phyloP scores from a whole-genome alignment of 495 filamentous ascomycete species.

The Polyplosphaeria fusca region DNA sequence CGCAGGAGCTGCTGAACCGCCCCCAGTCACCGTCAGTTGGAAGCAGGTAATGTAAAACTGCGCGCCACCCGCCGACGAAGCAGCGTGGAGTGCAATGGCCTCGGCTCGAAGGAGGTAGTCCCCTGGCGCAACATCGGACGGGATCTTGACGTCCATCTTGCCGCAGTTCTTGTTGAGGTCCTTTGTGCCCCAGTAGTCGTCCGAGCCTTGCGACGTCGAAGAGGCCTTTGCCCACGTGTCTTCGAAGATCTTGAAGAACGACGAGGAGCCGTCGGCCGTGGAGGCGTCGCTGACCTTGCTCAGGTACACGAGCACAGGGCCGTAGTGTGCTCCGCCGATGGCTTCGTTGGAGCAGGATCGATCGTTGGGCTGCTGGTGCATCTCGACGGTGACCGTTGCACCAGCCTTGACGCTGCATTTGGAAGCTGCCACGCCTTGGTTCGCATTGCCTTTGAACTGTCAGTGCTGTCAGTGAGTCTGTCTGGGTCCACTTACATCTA shows the following conservation, averaged over 20 bases:
- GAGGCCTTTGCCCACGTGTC: conserved; percentile 52
- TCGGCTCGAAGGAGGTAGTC: conserved; percentile 34
- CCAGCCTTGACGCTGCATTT: conserved; percentile 45
- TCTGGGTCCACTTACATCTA: conserved; percentile 44
- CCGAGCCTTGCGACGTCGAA: conserved; percentile 36
- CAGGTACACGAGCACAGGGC: conserved; percentile 32
- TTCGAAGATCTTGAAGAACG: conserved; percentile 41
- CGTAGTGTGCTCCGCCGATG: conserved; percentile 31
- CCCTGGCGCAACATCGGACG: conserved; percentile 35
- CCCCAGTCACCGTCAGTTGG: conserved; percentile 56
- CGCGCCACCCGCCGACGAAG: conserved; percentile 40
- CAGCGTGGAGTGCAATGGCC: conserved; percentile 45
- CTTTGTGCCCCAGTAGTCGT: conserved; percentile 32
- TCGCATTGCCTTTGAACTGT: conserved; percentile 14
- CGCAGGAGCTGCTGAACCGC: conserved; percentile 48
- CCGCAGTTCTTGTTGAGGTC: conserved; percentile 24
- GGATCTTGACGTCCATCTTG: conserved; percentile 45
- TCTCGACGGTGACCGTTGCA: conserved; percentile 39
- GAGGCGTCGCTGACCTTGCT: conserved; percentile 22
- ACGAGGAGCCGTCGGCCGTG: conserved; percentile 12
- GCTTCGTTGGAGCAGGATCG: conserved; percentile 48
- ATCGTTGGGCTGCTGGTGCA: conserved; percentile 20
- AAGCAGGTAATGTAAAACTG: conserved; percentile 58
- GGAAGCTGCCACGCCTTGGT: conserved; percentile 9
- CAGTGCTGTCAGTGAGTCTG: neutral